Conservation (phyloP, 192 early-diverging fungal species). For the Piromyces sp. region DNA sequence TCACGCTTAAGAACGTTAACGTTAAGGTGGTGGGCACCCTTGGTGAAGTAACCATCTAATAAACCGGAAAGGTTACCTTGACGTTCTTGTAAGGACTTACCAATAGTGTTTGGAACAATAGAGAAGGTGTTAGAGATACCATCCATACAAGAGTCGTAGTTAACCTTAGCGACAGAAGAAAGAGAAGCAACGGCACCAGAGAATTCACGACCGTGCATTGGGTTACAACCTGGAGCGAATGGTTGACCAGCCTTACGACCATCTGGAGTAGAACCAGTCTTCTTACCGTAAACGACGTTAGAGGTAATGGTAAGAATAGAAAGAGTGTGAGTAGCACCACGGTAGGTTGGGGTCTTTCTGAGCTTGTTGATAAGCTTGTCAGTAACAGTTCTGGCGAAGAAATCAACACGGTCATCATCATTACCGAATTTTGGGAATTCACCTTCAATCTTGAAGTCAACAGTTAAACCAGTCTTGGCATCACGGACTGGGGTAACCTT, state of each 20-base stretch:
- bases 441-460: constrained; percentile 11
- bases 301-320: too few species aligned
- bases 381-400: constrained; percentile 1
- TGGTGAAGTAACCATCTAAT: constrained; percentile 8
- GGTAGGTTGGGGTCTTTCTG: constrained; percentile 8
- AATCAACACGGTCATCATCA: constrained; percentile 9
- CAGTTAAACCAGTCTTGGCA: constrained; percentile 8
- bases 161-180: constrained; percentile 11
- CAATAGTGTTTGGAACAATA: constrained; percentile 6
- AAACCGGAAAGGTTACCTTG: constrained; percentile 1
- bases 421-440: constrained; percentile 12
- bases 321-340: constrained; percentile 5
- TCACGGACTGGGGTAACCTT: constrained; percentile 9
- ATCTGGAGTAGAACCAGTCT: constrained; percentile 9
- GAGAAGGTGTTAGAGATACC: constrained; percentile 12
- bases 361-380: constrained; percentile 4
- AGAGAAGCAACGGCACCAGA: constrained; percentile 7
- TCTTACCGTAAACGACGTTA: constrained; percentile 7
- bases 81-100: constrained; percentile 4
- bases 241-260: constrained; percentile 7
- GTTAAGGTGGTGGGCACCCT: constrained; percentile 9
- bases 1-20: constrained; percentile 9
- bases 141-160: constrained; percentile 7
- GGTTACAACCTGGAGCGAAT: constrained; percentile 10
- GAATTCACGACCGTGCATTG: constrained; percentile 11